These are phyloP conservation scores for Hagleromyces aurorensis DNA, from an alignment of 805 yeast genomes.

Conservation along the genomic window DNA sequence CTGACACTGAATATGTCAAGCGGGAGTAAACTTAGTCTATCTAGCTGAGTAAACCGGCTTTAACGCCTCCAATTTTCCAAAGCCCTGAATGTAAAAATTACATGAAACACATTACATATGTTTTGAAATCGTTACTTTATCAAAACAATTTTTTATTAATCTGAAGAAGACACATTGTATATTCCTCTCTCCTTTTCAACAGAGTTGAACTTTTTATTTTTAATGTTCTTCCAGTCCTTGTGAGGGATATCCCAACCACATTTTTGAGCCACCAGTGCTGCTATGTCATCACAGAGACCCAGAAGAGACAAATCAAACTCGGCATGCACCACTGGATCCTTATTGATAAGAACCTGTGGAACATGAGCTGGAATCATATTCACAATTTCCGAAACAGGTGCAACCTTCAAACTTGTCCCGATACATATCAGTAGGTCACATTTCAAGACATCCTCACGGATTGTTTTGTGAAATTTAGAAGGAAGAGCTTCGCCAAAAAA, in stretches of 20 bases:
- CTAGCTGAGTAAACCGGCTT: too few relatives aligned
- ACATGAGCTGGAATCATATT: conserved; percentile 60
- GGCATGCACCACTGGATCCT: conserved; percentile 64
- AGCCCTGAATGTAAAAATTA: too few relatives aligned
- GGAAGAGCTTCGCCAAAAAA: conserved; percentile 87
- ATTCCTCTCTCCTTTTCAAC: conserved; percentile 27
- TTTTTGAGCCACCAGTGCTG: conserved; percentile 50
- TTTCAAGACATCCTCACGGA: conserved; percentile 49
- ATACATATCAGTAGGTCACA: conserved; percentile 80
- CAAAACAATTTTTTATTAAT: too few relatives aligned
- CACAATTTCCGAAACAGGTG: conserved; percentile 87
- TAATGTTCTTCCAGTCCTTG: conserved; percentile 34
- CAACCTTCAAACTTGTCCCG: conserved; percentile 87
- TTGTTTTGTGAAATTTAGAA: conserved; percentile 49
- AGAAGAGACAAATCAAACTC: conserved; percentile 71
- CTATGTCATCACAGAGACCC: conserved; percentile 81
- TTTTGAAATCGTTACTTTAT: too few relatives aligned
- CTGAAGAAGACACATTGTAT: conserved; percentile 19
- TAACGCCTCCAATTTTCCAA: too few relatives aligned
- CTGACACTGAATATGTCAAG: too few relatives aligned
- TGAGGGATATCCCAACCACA: conserved; percentile 58
- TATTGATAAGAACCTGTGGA: conserved; percentile 76
- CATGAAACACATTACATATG: too few relatives aligned
- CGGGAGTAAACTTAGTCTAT: too few relatives aligned
- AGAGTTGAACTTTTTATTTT: conserved; percentile 16